Percentiles rank a stretch among this genome's conserved stretches.
These are phyloP conservation scores for Ceratobasidium sp. DNA, from an alignment of 1,284 basidiomycete genomes.

Conservation along the genomic window DNA sequence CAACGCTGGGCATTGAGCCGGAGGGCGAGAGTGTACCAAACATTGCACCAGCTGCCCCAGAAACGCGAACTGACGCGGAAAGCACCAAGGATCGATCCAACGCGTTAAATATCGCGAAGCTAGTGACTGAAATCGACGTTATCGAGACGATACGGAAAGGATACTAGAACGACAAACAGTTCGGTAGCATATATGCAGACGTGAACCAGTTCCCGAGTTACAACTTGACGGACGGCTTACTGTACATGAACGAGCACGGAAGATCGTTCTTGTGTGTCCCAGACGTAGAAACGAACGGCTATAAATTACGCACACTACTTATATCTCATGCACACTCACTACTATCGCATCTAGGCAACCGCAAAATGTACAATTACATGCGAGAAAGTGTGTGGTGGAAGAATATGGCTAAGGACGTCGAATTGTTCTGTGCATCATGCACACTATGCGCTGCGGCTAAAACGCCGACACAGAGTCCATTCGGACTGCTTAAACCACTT, in stretches of 20 bases:
- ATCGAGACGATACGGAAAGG: neutral
- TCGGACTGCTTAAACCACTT: conserved; percentile 48
- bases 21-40: neutral
- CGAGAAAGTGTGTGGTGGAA: conserved; percentile 59
- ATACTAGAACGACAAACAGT: conserved; percentile 13
- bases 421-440: conserved; percentile 51
- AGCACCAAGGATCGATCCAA: neutral
- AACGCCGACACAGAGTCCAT: conserved; percentile 32
- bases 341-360: conserved; percentile 54
- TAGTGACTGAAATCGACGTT: conserved; percentile 18
- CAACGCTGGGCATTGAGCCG: neutral
- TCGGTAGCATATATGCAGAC: too few relatives aligned
- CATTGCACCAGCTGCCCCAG: neutral
- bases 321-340: conserved; percentile 42
- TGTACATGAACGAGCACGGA: conserved; percentile 3
- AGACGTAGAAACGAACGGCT: conserved; percentile 35
- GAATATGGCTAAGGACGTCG: conserved; percentile 26
- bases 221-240: neutral
- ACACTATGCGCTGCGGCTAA: conserved; percentile 52
- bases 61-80: neutral
- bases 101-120: neutral
- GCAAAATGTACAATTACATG: conserved; percentile 56
- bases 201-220: neutral
- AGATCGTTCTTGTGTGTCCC: conserved; percentile 16
- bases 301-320: neutral